Evolutionary conservation across 2,329 filamentous ascomycete genomes (phyloP).

Genomic region (Alternaria viburni): DNA sequence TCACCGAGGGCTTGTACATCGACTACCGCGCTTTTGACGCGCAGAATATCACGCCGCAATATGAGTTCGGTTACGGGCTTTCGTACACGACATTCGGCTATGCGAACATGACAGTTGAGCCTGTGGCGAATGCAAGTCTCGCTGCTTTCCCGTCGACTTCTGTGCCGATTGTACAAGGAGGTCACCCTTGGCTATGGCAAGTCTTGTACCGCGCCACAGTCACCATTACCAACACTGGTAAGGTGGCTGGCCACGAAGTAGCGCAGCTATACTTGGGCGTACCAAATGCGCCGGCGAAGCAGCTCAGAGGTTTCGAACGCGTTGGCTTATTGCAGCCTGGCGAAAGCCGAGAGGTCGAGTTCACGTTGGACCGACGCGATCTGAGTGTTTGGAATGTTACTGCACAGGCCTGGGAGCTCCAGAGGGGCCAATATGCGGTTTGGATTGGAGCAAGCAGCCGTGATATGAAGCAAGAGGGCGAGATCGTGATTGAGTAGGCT

Average conservation of each 20-base stretch:
- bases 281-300: slow-evolving; percentile 67
- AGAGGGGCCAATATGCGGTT: slow-evolving; percentile 33
- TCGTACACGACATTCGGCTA: slow-evolving; percentile 77
- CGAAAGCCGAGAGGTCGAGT: slow-evolving; percentile 66
- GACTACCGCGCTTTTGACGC: slow-evolving; percentile 79
- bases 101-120: slow-evolving; percentile 65
- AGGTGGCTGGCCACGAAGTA: slow-evolving; percentile 69
- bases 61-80: slow-evolving; percentile 80
- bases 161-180: slow-evolving; percentile 36
- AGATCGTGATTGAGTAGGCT: slow-evolving; percentile 14
- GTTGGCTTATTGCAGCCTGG: slow-evolving; percentile 70
- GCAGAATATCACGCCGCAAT: slow-evolving; percentile 68
- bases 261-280: slow-evolving; percentile 71
- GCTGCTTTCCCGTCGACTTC: slow-evolving; percentile 16
- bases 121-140: slow-evolving; percentile 51
- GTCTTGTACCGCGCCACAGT: slow-evolving; percentile 69
- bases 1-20: slow-evolving; percentile 78
- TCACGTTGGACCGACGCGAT: slow-evolving; percentile 75
- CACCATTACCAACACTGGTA: slow-evolving; percentile 73
- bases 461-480: slow-evolving; percentile 34
- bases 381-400: slow-evolving; percentile 82
- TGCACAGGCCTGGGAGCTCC: slow-evolving; percentile 76
- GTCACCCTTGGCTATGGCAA: slow-evolving; percentile 65
- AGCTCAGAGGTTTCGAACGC: slow-evolving; percentile 80
- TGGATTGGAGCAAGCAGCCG: slow-evolving; percentile 47